Base-by-base conservation (phyloP, 352 stramenopile genomes). In the Pythium brassicae region DNA sequence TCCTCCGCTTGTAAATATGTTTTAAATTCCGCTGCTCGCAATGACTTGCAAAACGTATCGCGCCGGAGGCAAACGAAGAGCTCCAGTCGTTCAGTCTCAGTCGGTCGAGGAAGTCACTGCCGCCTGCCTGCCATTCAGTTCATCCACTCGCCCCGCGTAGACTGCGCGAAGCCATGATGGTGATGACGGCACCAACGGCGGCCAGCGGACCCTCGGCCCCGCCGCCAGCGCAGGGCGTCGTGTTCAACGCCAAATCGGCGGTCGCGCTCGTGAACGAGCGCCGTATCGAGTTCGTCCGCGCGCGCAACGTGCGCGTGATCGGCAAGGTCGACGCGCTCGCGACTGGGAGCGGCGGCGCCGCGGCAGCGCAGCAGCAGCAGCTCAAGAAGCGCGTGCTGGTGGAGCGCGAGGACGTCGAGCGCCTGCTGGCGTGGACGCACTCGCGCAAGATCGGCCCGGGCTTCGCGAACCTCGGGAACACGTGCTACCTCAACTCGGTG, bases 401-500 rank as follows among this genome's bases (percentile, higher is more conserved):
- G 10, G 55, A 67, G n/a, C 40, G 43, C 11, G 68, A 71, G 23
- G 63, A 66, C 14, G 71, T 94, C 4, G 76, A 89, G 57, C 63
- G 71, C 17, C 27, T 87, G 59, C 61, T 90, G 45, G 22, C 29
- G 20, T 94, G 83, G 83, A 67, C 76, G 32, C 61, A 83, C 29
- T 77, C 83, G 29, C 71, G 77, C 48, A 92, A 90, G 66, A 91
- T 94, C 56, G 83, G 83, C 10, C 83, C 83, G 2, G 83, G 83
- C 12, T 74, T 94, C 48, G 78, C 80, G 47, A 98, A 98, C 67
- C 72, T 98, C 23, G 93, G 93, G 66, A 98, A 98, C 73, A 98
- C 93, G 61, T 98, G 93, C 75, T 98, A 97, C 73, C 80, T 98
- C 57, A 97, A 97, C 71, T 95, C 92, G 51, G 83, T 90, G 65